Evolutionary conservation across 345 rosid genomes (phyloP), one percentile per base, ranked within the genome.

Genomic region (Nephelium lappaceum): DNA sequence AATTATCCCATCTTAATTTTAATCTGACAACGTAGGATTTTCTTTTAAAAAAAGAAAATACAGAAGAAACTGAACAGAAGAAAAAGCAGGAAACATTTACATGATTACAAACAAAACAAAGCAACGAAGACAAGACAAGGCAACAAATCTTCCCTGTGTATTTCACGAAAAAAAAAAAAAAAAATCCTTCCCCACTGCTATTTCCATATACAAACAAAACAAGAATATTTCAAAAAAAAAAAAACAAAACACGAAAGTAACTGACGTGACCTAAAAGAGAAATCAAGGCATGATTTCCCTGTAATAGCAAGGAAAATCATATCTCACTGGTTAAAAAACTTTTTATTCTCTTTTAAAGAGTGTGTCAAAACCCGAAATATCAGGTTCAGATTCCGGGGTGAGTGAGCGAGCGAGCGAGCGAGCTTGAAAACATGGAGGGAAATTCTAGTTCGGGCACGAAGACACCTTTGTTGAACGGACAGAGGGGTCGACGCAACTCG

Each of bases 401-500:
- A 23, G 57, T 11, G 57, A 60, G 2, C 8, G 0, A 4, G 64
- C 8, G 51, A n/a, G n/a, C n/a, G n/a, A 45, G 12, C 11, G 51
- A 21, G 27, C 14, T 10, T n/a, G 25, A 2, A 21, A 60, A 60
- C 71, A 85, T 73, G 88, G 76, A 77, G 53, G 55, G 69, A 23
- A n/a, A 75, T 21, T 72, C 79, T 38, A 70, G 21, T 16, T 73
- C 82, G 0, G 69, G 47, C n/a, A 2, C 81, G 9, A 78, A 45
- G 36, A 66, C 88, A 43, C 90, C 89, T 41, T 64, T 91, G 72
- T 68, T 86, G 49, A 65, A 77, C 12, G 31, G 80, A 41, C 72
- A 81, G n/a, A n/a, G n/a, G 36, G 72, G 60, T 64, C 76, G 84
- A 57, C 57, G 76, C 8, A 77, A 86, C 76, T 91, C 92, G 21